Conservation (phyloP, 768 basidiomycete genomes). For the Myochromella boudieri region DNA sequence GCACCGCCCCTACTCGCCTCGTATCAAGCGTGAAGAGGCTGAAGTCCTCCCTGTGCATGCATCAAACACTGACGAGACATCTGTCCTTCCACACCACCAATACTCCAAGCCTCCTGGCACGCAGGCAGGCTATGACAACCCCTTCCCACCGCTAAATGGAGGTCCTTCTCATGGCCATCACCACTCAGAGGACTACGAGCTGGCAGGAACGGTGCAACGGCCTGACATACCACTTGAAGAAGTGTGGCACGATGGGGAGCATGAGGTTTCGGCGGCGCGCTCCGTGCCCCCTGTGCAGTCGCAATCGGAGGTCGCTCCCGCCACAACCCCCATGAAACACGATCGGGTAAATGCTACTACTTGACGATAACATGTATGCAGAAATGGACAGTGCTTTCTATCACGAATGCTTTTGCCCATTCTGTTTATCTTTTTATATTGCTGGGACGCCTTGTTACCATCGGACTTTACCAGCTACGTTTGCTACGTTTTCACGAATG, state of each 20-base stretch:
- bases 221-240: constrained; percentile 29
- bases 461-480: no score
- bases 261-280: constrained; percentile 12
- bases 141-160: constrained; percentile 9
- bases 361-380: neutral
- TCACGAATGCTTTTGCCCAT: neutral
- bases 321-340: neutral
- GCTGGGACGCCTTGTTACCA: no score
- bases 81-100: constrained; percentile 16
- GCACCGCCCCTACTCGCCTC: constrained; percentile 73
- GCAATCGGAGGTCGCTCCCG: neutral
- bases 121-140: constrained; percentile 9
- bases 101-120: neutral
- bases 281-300: neutral
- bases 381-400: neutral
- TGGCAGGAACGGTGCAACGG: constrained; percentile 34
- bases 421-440: neutral
- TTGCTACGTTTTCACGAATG: no score
- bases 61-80: constrained; percentile 11
- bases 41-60: constrained; percentile 40
- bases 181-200: constrained; percentile 20
- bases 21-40: constrained; percentile 48
- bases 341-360: neutral
- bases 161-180: constrained; percentile 2
- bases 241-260: constrained; percentile 34